Evolutionary conservation across 2,329 filamentous ascomycete genomes (phyloP), one percentile per base, ranked within the genome.

Genomic region (Aspergillus jensenii): DNA sequence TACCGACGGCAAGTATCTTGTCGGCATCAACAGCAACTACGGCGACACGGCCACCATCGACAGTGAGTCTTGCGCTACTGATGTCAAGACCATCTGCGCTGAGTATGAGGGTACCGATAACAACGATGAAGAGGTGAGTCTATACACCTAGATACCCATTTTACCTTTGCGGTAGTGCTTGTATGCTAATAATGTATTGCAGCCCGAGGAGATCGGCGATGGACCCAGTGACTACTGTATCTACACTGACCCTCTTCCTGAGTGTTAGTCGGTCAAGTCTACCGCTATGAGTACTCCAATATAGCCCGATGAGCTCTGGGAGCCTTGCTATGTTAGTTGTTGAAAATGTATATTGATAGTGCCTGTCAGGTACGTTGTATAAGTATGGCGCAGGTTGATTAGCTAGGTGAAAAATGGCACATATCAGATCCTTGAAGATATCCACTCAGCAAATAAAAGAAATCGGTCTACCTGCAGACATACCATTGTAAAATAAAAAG

Each of bases 201-300:
- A 55, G 53, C 53, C 53, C 11, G 35, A 43, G 37, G 45, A 49
- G 37, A 39, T 48, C 39, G 14, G 46, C 45, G 39, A 50, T 39
- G 45, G 53, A 1, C 27, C 31, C 11, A 46, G 41, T 21, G 51
- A 53, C 43, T 46, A 46, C 43, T 53, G 51, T 31, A 53, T 45
- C 17, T 53, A 53, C 43, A 25, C 51, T 0, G 51, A 53, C 12
- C 40, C 50, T 84, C 86, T 52, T 65, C 75, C 11, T 84, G 79
- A 56, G 86, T 84, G 0, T 68, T 52, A 52, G n/a, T 0, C 27
- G 27, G 27, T 31, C 1, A 1, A 11, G 27, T 4, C 27, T 31
- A 31, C 27, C 3, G 27, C 9, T 31, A 31, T 31, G 9, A 25
- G 1, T 0, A 7, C 23, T 6, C 23, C 23, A 6, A 25, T 25